phyloP scores from a whole-genome alignment of 2,329 filamentous ascomycete genomes.

The Elsinoe arachidis region DNA sequence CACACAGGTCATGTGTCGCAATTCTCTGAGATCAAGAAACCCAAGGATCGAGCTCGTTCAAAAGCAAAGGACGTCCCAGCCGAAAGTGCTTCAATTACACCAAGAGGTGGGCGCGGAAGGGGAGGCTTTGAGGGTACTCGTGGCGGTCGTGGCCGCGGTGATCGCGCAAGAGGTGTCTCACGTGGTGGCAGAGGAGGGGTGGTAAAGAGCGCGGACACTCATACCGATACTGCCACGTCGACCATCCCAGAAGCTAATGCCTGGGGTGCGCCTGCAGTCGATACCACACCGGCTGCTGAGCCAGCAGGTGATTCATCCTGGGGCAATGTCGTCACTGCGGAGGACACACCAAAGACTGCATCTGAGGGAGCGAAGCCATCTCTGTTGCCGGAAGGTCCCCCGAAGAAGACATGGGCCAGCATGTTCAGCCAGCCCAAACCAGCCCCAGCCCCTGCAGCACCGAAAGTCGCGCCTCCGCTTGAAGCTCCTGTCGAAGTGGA shows the following conservation, averaged over 20 bases:
- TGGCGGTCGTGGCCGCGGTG: conserved; percentile 54
- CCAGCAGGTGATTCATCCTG: conserved; percentile 23
- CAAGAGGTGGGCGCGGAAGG: conserved; percentile 29
- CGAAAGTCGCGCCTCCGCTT: conserved; percentile 21
- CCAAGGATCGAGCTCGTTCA: conserved; percentile 63
- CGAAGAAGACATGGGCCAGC: conserved; percentile 47
- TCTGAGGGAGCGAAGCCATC: conserved; percentile 29
- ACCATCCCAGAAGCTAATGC: conserved; percentile 62
- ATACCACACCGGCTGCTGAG: neutral
- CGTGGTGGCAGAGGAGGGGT: conserved; percentile 55
- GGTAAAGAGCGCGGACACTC: conserved; percentile 52
- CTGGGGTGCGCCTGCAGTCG: conserved; percentile 46
- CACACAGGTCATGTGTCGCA: conserved; percentile 63
- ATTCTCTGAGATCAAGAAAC: conserved; percentile 76
- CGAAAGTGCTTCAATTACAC: conserved; percentile 33
- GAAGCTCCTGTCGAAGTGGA: conserved; percentile 22
- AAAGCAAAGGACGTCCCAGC: conserved; percentile 60
- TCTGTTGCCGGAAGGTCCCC: conserved; percentile 27
- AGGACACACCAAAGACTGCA: conserved; percentile 23
- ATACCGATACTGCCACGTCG: conserved; percentile 50
- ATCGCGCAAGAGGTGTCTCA: conserved; percentile 43
- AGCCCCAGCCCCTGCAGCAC: conserved; percentile 37
- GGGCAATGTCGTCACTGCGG: conserved; percentile 30
- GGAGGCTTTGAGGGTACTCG: conserved; percentile 46
- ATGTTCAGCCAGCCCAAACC: conserved; percentile 42